Evolutionary conservation across 768 basidiomycete genomes (phyloP).

Genomic region (Calocybe gangraenosa): DNA sequence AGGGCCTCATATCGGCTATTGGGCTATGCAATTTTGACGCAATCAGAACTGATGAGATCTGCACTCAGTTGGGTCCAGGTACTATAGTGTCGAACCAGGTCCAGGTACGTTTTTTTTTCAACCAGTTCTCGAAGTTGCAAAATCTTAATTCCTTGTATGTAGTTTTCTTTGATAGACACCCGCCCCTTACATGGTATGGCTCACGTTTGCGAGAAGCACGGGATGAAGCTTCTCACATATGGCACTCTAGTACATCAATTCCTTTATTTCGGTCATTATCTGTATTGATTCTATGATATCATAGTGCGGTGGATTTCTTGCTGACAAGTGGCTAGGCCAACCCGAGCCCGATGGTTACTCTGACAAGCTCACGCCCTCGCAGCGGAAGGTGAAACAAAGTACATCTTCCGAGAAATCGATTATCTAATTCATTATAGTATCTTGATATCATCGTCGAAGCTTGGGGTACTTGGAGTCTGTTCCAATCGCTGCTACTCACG

Average conservation of each 20-base stretch:
- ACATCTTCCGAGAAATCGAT: constrained; percentile 3
- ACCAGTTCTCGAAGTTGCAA: not conserved
- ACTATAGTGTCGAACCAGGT: constrained; percentile 80
- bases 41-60: constrained; percentile 72
- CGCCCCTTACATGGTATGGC: constrained; percentile 75
- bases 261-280: not conserved
- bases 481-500: constrained; percentile 59
- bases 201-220: constrained; percentile 69
- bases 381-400: constrained; percentile 59
- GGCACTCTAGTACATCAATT: constrained; percentile 62
- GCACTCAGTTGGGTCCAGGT: constrained; percentile 65
- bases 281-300: constrained; percentile 10
- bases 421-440: constrained; percentile 43
- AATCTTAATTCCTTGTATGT: not conserved
- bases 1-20: constrained; percentile 58
- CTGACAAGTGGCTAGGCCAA: constrained; percentile 68
- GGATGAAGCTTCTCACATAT: constrained; percentile 74
- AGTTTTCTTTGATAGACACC: constrained; percentile 83
- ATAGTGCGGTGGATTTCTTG: constrained; percentile 81
- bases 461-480: constrained; percentile 77
- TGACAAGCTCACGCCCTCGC: constrained; percentile 69
- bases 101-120: constrained; percentile 43
- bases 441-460: constrained; percentile 77
- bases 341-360: constrained; percentile 72
- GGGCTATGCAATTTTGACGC: constrained; percentile 84